phyloP scores from a whole-genome alignment of 2,329 filamentous ascomycete species.

The Cercospora sp. region DNA sequence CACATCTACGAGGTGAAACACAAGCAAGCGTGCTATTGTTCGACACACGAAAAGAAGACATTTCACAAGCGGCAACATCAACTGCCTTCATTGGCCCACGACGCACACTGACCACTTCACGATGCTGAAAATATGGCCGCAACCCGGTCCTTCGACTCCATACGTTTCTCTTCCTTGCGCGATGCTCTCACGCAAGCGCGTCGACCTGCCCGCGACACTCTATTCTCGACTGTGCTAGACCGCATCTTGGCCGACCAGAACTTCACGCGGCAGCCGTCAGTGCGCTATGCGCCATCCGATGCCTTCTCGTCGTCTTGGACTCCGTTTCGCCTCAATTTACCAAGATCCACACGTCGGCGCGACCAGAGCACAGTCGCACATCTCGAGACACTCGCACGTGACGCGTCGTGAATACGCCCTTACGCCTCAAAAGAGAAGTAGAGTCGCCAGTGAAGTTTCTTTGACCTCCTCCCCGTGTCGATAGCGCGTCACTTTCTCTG shows the following conservation, averaged over 20 bases:
- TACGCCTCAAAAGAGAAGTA: constrained; percentile 1
- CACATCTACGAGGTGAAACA: constrained; percentile 3
- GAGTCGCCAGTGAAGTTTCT: constrained; percentile 6
- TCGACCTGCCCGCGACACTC: constrained; percentile 23
- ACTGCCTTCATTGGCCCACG: constrained; percentile 21
- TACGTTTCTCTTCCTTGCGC: constrained; percentile 20
- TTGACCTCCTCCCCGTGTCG: constrained; percentile 20
- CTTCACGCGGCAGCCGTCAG: constrained; percentile 15
- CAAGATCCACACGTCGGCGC: constrained; percentile 20
- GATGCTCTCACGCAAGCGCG: constrained; percentile 24
- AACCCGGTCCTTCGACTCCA: constrained; percentile 15
- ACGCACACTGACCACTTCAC: constrained; percentile 1
- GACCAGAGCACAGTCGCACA: constrained; percentile 15
- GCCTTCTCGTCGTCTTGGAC: constrained; percentile 2
- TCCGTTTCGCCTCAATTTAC: constrained; percentile 19
- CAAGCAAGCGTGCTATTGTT: constrained; percentile 18
- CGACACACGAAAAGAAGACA: constrained; percentile 17
- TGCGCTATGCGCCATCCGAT: constrained; percentile 21
- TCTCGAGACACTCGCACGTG: constrained; percentile 11
- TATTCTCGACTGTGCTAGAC: constrained; percentile 22
- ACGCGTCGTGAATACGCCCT: constrained; percentile 2
- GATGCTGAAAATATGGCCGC: not conserved
- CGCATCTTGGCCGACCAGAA: constrained; percentile 6
- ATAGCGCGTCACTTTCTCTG: constrained; percentile 8
- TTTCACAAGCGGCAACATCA: constrained; percentile 24